Percentiles rank a stretch among this genome's conserved stretches.
phyloP scores from a whole-genome alignment of 202 grass and related monocot species.

The Panicum virgatum region DNA sequence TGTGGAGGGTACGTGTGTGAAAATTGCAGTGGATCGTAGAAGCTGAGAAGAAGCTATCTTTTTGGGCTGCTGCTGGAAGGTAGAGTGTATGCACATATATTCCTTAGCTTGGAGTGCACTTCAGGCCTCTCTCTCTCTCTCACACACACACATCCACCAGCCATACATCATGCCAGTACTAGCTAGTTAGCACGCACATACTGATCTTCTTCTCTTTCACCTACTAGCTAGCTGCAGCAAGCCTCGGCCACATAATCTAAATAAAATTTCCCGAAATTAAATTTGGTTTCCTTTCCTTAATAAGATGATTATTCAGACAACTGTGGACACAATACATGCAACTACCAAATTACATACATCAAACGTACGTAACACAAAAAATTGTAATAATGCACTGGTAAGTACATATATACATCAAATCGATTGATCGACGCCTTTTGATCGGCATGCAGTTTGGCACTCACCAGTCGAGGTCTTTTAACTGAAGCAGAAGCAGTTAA shows the following conservation, averaged over 20 bases:
- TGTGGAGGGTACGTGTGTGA: conserved; percentile 23
- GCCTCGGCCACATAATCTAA: too few species aligned
- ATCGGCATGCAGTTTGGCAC: neutral
- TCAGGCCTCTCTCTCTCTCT: conserved; percentile 36
- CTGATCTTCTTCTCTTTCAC: conserved; percentile 6
- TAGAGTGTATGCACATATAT: conserved; percentile 22
- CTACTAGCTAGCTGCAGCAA: neutral
- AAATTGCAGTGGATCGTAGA: neutral
- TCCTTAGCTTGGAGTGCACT: conserved; percentile 99
- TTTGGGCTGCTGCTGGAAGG: conserved; percentile 15
- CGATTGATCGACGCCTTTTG: neutral
- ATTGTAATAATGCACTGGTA: too few species aligned
- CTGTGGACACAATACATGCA: too few species aligned
- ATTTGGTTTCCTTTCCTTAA: too few species aligned
- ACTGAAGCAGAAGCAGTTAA: too few species aligned
- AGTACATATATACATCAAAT: neutral
- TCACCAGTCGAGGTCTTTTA: neutral
- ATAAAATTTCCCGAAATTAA: too few species aligned
- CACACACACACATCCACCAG: conserved; percentile 47
- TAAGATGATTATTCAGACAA: too few species aligned
- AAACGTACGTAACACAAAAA: too few species aligned
- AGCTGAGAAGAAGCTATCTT: neutral
- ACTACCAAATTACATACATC: too few species aligned
- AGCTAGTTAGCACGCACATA: neutral
- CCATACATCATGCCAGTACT: conserved; percentile 21